Base-by-base conservation (phyloP, 345 rosid genomes). In the Salix purpurea region DNA sequence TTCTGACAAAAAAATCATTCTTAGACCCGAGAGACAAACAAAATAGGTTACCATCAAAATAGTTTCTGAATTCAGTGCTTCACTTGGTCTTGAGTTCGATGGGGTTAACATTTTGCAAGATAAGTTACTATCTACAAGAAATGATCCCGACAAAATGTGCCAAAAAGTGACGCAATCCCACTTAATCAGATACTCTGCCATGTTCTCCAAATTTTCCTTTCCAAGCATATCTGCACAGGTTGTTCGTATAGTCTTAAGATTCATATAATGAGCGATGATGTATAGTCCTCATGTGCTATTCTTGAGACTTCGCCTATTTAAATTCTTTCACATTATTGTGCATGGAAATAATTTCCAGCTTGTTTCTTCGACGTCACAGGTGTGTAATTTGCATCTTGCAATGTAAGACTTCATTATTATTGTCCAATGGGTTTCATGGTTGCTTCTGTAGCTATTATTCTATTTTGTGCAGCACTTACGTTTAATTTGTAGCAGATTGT, bases 11-110 rank as follows among this genome's bases (percentile, higher is more conserved):
- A 76, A 58, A 73, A 68, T 60, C 80, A 69, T 71, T 69, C 83
- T 70, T 46, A 61, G 4, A 50, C 84, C 72, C 67, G n/a, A 69
- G 78, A 70, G 77, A 65, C 76, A n/a, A 80, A 62, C 71, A 74
- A 83, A 70, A 70, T 70, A n/a, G n/a, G 81, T 80, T 78, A 71
- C 78, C 21, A 67, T 44, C 78, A 85, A 83, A 81, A 72, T 79
- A 56, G 48, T n/a, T 72, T 15, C 16, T 74, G 9, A 52, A n/a
- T 10, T 58, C 28, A 58, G 4, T 32, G 62, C 7, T 13, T 15
- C 34, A 30, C 34, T 67, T 15, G 46, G 18, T 34, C 28, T n/a
- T 16, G 32, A 26, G 62, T 60, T 14, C 24, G 71, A 42, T 23
- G 48, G 36, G 70, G n/a, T 39, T 64, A 28, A 61, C 26, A n/a